These are phyloP conservation scores for Metschnikowia shivogae DNA, from an alignment of 805 yeast genomes.

Conservation along the genomic window DNA sequence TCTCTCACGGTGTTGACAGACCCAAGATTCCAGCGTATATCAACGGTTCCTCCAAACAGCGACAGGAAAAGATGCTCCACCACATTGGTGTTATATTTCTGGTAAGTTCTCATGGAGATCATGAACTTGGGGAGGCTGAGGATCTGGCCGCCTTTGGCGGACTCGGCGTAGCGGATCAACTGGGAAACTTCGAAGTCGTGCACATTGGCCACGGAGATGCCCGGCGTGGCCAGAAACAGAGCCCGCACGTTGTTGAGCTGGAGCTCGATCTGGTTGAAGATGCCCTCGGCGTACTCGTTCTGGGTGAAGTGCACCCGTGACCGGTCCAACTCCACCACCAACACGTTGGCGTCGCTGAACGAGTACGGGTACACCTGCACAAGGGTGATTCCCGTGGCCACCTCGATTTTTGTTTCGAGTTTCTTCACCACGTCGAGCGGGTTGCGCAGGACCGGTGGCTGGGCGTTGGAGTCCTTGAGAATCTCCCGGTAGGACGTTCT, in stretches of 20 bases:
- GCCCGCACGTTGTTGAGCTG: constrained; percentile 60
- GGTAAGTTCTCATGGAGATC: constrained; percentile 74
- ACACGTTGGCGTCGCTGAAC: constrained; percentile 69
- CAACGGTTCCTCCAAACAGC: constrained; percentile 84
- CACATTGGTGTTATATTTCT: constrained; percentile 44
- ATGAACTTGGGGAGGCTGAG: constrained; percentile 73
- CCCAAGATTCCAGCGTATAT: constrained; percentile 91
- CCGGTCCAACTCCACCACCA: constrained; percentile 56
- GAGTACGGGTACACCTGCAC: constrained; percentile 80
- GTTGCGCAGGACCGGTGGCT: constrained; percentile 4
- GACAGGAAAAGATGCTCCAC: constrained; percentile 69
- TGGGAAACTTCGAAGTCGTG: constrained; percentile 45
- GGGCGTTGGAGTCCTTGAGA: constrained; percentile 51
- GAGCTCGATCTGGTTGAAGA: constrained; percentile 57
- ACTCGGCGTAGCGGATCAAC: constrained; percentile 51
- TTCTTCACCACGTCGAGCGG: constrained; percentile 32
- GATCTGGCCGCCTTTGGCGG: constrained; percentile 75
- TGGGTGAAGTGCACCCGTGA: constrained; percentile 52
- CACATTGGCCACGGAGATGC: constrained; percentile 48
- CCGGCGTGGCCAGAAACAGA: constrained; percentile 58
- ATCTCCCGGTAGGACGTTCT: constrained; percentile 72
- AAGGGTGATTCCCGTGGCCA: constrained; percentile 51
- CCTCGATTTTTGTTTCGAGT: constrained; percentile 65
- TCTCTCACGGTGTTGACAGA: constrained; percentile 85
- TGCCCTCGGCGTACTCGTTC: constrained; percentile 38